Evolutionary conservation across 176 grass and related monocot species (phyloP).

Genomic region (Musa acuminata): DNA sequence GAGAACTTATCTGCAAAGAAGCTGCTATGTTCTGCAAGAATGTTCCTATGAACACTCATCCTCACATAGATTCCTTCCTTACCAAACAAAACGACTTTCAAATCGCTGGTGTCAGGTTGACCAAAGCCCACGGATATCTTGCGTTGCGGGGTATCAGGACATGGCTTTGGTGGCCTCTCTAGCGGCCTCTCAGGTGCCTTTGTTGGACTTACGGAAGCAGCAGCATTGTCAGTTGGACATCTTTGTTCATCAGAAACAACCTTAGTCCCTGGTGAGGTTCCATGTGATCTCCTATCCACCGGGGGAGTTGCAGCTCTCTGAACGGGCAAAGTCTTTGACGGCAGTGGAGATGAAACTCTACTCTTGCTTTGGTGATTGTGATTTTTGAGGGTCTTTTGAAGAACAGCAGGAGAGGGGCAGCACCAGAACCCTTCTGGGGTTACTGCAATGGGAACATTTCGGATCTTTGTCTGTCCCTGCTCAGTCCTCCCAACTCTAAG

Average conservation of each 20-base stretch:
- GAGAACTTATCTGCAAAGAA: conserved; percentile 51
- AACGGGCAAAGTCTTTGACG: background rate
- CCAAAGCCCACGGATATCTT: conserved; percentile 79
- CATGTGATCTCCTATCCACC: background rate
- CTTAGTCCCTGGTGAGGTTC: background rate
- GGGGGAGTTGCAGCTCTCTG: background rate
- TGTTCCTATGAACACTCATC: conserved; percentile 56
- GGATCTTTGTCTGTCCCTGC: conserved; percentile 22
- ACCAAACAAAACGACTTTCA: conserved; percentile 67
- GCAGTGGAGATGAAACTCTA: conserved; percentile 10
- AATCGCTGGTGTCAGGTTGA: conserved; percentile 57
- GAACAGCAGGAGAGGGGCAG: conserved; percentile 73
- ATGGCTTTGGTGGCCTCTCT: background rate
- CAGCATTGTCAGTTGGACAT: background rate
- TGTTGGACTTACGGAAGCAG: conserved; percentile 8
- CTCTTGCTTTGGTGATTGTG: conserved; percentile 36
- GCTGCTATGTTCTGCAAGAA: conserved; percentile 48
- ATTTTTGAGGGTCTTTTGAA: conserved; percentile 79
- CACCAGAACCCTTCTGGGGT: conserved; percentile 92
- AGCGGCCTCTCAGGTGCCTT: conserved; percentile 4
- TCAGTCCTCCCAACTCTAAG: conserved; percentile 31
- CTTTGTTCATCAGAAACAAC: conserved; percentile 11
- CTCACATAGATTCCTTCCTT: conserved; percentile 79
- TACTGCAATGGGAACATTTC: conserved; percentile 72
- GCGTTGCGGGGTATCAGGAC: conserved; percentile 28